phyloP scores from a whole-genome alignment of 768 basidiomycete genomes.

The Mycena galopus region DNA sequence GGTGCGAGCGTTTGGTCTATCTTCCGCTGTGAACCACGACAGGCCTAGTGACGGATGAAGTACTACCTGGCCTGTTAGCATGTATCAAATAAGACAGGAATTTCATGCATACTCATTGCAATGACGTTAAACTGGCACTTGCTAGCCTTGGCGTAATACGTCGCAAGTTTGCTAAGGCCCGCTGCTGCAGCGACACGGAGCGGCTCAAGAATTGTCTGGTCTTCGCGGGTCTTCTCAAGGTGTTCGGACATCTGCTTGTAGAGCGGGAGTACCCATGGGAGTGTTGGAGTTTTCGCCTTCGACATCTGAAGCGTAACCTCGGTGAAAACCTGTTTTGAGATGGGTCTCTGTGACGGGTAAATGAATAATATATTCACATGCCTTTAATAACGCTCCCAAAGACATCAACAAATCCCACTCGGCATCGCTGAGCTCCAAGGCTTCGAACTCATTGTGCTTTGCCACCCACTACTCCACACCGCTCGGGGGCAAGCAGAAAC shows the following conservation, averaged over 20 bases:
- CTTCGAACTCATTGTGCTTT: no score
- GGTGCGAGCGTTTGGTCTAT: no score
- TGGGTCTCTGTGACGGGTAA: no score
- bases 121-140: no score
- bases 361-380: no score
- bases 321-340: constrained; percentile 9
- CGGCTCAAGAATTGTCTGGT: background rate
- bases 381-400: no score
- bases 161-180: constrained; percentile 1
- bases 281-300: background rate
- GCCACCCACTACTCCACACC: no score
- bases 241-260: constrained; percentile 7
- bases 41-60: background rate
- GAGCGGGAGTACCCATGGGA: constrained; percentile 6
- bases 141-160: background rate
- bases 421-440: no score
- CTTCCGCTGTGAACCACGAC: background rate
- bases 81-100: no score
- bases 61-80: background rate
- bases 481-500: no score
- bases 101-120: no score
- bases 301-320: constrained; percentile 15
- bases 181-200: background rate
- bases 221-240: background rate
- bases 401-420: no score